Percentiles rank a stretch among this genome's conserved stretches.
Conservation (phyloP, 257 asterid species). For the Fraxinus quadrangulata region DNA sequence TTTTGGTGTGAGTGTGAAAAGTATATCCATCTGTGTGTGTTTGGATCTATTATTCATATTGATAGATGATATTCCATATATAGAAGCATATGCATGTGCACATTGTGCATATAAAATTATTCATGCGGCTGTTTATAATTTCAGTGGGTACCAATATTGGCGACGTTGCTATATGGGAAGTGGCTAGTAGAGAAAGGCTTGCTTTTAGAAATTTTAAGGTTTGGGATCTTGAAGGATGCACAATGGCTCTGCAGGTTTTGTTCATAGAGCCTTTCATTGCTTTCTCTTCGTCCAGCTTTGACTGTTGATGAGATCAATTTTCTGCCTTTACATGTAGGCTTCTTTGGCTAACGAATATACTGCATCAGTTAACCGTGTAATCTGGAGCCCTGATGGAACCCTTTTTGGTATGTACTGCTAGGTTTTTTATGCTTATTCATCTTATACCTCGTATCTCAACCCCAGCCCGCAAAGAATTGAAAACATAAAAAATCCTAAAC, state of each 20-base stretch:
- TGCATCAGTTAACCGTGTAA: constrained; percentile 67
- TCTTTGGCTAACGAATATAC: constrained; percentile 56
- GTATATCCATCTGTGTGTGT: background rate
- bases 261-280: constrained; percentile 1
- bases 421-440: background rate
- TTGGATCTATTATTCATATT: background rate
- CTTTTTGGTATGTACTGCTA: constrained; percentile 44
- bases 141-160: constrained; percentile 72
- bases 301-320: constrained; percentile 4
- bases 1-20: background rate
- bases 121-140: constrained; percentile 19
- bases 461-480: background rate
- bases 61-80: background rate
- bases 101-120: background rate
- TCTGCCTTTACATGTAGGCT: constrained; percentile 43
- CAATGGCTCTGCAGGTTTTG: constrained; percentile 59
- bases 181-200: constrained; percentile 51
- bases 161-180: constrained; percentile 68
- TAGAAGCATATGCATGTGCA: background rate
- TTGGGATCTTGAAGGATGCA: constrained; percentile 57
- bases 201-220: constrained; percentile 49
- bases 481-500: background rate
- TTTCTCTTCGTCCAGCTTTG: constrained; percentile 8
- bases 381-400: constrained; percentile 71
- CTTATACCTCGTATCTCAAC: background rate